A percentile compares a stretch with the other conserved stretches of the same genome.
Evolutionary conservation across 306 rosid genomes (phyloP).

Genomic region (Carpinus fangiana): DNA sequence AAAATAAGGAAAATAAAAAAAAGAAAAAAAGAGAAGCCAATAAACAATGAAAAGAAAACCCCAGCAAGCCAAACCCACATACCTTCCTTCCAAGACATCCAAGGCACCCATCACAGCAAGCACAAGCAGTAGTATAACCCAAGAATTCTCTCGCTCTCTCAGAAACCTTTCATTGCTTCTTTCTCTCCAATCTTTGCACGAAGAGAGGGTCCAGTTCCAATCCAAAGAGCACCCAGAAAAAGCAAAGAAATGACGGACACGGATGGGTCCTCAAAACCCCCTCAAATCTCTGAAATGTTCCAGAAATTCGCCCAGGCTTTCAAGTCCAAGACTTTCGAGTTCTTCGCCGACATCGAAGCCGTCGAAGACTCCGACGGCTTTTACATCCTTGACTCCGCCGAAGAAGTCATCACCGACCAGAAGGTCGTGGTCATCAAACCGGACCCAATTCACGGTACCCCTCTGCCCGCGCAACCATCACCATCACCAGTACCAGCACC

Average conservation of each 20-base stretch:
- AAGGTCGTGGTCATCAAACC: conserved; percentile 95
- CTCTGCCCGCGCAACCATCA: conserved; percentile 12
- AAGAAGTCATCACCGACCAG: conserved; percentile 86
- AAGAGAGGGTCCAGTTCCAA: conserved; percentile 1
- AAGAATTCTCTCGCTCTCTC: conserved; percentile 24
- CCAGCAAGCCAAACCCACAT: conserved; percentile 25
- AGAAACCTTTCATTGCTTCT: not conserved
- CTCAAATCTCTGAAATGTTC: conserved; percentile 96
- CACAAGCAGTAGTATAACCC: conserved; percentile 27
- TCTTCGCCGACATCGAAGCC: conserved; percentile 65
- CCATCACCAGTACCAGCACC: conserved; percentile 9
- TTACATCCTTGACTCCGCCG: conserved; percentile 85
- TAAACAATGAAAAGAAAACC: conserved; percentile 4
- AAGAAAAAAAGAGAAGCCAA: not conserved
- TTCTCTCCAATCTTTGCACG: not conserved
- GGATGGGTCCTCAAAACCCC: conserved; percentile 65
- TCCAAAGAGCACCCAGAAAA: not conserved
- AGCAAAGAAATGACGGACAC: conserved; percentile 50
- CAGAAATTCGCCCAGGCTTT: conserved; percentile 94
- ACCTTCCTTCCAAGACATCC: conserved; percentile 68
- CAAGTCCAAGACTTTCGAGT: conserved; percentile 85
- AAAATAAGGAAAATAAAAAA: not conserved
- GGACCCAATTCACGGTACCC: conserved; percentile 29
- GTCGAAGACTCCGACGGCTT: conserved; percentile 66
- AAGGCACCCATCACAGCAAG: conserved; percentile 27